These are phyloP conservation scores for Noccaea bulbosa DNA, from an alignment of 345 rosid species.

Conservation along the genomic window DNA sequence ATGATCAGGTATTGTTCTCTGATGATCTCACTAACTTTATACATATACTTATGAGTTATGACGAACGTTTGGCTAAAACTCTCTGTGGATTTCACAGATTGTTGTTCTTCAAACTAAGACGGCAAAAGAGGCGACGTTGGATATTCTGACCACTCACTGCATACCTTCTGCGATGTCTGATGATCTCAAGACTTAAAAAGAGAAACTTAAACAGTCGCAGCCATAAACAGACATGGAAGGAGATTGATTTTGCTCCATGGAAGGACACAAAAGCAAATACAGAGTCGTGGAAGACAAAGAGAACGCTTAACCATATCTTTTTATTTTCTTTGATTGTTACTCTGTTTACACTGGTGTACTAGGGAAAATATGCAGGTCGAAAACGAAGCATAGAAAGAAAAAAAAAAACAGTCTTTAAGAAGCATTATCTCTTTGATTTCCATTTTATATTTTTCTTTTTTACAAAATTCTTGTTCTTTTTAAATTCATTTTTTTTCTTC, in stretches of 20 bases:
- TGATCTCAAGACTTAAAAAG: constrained; percentile 65
- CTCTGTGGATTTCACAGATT: constrained; percentile 48
- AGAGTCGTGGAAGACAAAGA: constrained; percentile 18
- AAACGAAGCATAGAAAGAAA: background rate
- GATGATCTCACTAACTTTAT: background rate
- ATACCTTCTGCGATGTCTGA: constrained; percentile 88
- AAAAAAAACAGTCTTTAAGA: background rate
- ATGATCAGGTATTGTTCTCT: constrained; percentile 65
- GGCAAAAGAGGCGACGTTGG: constrained; percentile 79
- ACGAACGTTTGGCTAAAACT: constrained; percentile 12
- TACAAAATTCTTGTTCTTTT: background rate
- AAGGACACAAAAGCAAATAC: constrained; percentile 17
- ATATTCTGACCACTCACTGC: constrained; percentile 80
- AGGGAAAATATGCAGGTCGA: constrained; percentile 22
- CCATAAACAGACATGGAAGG: constrained; percentile 24
- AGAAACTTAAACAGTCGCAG: background rate
- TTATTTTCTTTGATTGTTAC: constrained; percentile 13
- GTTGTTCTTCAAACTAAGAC: constrained; percentile 68
- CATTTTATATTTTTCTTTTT: no score
- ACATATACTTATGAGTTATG: background rate
- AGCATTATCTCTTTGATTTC: background rate
- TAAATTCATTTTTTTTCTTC: background rate
- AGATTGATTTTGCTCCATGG: constrained; percentile 3
- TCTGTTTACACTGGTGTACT: constrained; percentile 13
- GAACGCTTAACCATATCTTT: constrained; percentile 2